A percentile compares a stretch with the other conserved stretches of the same genome.
Conservation (phyloP, 192 early-diverging fungal species). For the Mortierella antarctica region DNA sequence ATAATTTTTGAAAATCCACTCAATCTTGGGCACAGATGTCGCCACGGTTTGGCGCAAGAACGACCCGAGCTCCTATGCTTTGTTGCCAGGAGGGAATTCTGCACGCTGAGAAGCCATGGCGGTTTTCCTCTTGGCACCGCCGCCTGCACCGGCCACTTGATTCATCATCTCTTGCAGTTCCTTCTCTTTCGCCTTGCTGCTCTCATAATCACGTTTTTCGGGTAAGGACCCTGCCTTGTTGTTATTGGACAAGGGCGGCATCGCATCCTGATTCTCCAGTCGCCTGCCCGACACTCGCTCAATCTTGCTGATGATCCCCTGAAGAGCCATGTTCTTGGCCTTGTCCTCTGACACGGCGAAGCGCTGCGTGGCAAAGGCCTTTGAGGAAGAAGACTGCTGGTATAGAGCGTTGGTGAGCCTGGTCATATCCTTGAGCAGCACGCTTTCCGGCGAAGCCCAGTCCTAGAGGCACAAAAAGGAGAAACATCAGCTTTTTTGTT, state of each 20-base stretch:
- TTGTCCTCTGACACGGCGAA: slow-evolving; percentile 57
- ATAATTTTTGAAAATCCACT: too few species aligned
- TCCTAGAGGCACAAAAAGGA: slow-evolving; percentile 51
- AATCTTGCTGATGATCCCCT: slow-evolving; percentile 57
- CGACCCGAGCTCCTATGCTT: too few species aligned
- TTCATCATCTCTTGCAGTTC: slow-evolving; percentile 46
- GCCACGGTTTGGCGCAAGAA: too few species aligned
- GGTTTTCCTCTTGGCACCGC: slow-evolving; percentile 21
- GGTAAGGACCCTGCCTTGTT: not conserved
- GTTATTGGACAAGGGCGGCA: slow-evolving; percentile 32
- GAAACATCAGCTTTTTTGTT: not conserved
- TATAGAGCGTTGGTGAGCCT: slow-evolving; percentile 57
- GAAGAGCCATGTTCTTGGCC: slow-evolving; percentile 56
- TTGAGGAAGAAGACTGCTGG: slow-evolving; percentile 43
- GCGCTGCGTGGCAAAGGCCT: slow-evolving; percentile 55
- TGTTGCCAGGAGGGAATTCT: slow-evolving; percentile 13
- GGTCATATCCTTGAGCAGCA: slow-evolving; percentile 60
- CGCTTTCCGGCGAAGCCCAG: slow-evolving; percentile 60
- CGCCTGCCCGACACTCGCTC: slow-evolving; percentile 55
- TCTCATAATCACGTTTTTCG: not conserved
- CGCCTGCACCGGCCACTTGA: slow-evolving; percentile 24
- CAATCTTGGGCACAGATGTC: too few species aligned
- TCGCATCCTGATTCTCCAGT: slow-evolving; percentile 60
- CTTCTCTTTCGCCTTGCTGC: not conserved
- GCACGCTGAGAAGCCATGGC: slow-evolving; percentile 44